phyloP scores from a whole-genome alignment of 495 filamentous ascomycete genomes.

The Astrothelium macrocarpum region DNA sequence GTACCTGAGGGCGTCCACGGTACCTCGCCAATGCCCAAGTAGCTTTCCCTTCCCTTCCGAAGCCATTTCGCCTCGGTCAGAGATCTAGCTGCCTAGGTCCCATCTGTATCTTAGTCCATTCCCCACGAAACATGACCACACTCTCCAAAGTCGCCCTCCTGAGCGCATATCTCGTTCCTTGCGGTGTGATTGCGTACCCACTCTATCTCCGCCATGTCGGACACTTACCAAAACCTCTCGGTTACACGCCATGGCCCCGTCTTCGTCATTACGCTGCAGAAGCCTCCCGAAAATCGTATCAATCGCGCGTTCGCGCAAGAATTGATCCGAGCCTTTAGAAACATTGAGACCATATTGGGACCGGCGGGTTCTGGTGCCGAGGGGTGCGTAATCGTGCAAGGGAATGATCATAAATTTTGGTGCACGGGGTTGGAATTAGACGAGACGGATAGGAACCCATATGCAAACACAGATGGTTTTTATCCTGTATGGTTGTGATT shows the following conservation, averaged over 20 bases:
- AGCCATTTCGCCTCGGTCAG: neutral
- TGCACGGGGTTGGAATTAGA: conserved; percentile 45
- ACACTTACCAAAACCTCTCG: conserved; percentile 2
- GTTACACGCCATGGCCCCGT: conserved; percentile 26
- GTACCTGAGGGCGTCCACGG: neutral
- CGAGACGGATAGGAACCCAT: conserved; percentile 39
- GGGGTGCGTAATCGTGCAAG: conserved; percentile 40
- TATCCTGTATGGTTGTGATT: conserved; percentile 23
- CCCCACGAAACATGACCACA: neutral
- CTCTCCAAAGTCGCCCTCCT: conserved; percentile 1
- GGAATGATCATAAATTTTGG: conserved; percentile 43
- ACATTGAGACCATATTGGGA: conserved; percentile 34
- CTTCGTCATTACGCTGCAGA: conserved; percentile 44
- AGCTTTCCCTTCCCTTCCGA: neutral
- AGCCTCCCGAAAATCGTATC: conserved; percentile 41
- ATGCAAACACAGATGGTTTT: conserved; percentile 43
- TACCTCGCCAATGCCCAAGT: too few relatives aligned
- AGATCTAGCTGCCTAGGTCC: neutral
- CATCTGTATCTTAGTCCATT: neutral
- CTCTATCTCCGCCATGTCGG: conserved; percentile 3
- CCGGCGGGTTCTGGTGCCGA: conserved; percentile 28
- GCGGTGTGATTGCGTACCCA: neutral
- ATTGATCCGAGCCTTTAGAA: conserved; percentile 39
- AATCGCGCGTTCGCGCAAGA: conserved; percentile 40
- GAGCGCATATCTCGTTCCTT: neutral